Evolutionary conservation across 495 filamentous ascomycete genomes (phyloP), one percentile per base, ranked within the genome.

Genomic region (Aspergillus biplanus): DNA sequence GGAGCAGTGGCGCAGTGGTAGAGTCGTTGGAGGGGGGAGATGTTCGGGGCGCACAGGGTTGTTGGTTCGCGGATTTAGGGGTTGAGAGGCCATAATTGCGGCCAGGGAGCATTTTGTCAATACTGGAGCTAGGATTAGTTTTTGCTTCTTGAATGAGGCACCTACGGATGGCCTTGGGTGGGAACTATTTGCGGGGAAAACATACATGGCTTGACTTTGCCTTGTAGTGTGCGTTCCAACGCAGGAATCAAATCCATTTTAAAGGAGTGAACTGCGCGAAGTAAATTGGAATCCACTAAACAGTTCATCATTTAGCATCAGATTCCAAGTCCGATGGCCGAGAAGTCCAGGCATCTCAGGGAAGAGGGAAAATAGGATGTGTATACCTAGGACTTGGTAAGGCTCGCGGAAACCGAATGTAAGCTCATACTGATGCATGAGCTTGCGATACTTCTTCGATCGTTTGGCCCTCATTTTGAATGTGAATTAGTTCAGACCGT

Each of bases 401-500:
- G 94, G 92, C 72, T 93, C 90, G 59, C 93, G 91, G 74, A 97
- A 97, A 27, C 89, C 88, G 66, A 93, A 96, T 52, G 82, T 85
- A 63, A 92, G 80, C 69, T 86, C 85, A 86, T 92, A 98, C 70
- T 93, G 87, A 67, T 91, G 86, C 92, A 99, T 97, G 61, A 97
- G 85, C 87, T 96, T 96, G 71, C 92, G 89, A 77, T 98, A 99
- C 73, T 92, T 90, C 80, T 97, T 99, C 7, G 90, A 89, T 64
- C 95, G 87, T 75, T 97, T 97, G 61, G 91, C 93, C 70, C 90
- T 86, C 92, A 96, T 96, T 64, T 71, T 65, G 62, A 42, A 58
- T 53, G 59, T 67, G 64, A 59, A 35, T 62, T 62, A 56, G 15
- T 31, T 31, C 33, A 18, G 52, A 53, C 32, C 34, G 58, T 52